Conservation (phyloP, 208 protist genomes). For the Trypanosoma boissoni region DNA sequence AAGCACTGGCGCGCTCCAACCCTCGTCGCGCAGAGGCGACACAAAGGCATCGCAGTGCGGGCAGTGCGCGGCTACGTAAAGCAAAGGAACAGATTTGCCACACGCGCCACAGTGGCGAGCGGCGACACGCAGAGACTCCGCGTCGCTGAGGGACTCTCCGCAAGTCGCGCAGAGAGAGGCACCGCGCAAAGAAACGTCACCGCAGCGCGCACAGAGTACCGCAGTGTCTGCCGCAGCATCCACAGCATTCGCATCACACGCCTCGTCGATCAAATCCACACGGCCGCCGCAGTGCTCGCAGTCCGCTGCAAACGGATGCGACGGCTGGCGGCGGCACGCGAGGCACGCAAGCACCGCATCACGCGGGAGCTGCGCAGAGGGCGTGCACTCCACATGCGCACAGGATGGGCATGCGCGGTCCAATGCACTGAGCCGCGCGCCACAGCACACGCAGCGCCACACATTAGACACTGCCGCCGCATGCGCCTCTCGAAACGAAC, state of each 20-base stretch:
- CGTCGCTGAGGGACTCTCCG: constrained; percentile 2
- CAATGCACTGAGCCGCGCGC: constrained; percentile 61
- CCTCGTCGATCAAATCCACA: not conserved
- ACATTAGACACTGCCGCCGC: constrained; percentile 35
- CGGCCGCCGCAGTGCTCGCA: constrained; percentile 20
- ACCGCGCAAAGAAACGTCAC: not conserved
- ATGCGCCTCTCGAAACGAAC: constrained; percentile 44
- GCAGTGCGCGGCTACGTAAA: constrained; percentile 22
- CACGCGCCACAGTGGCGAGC: constrained; percentile 21
- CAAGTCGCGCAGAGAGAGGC: constrained; percentile 4
- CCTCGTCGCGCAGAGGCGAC: constrained; percentile 22
- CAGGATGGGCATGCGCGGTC: constrained; percentile 74
- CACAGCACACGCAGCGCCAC: constrained; percentile 74
- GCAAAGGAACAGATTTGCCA: constrained; percentile 4
- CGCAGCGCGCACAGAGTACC: constrained; percentile 16
- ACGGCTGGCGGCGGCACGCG: constrained; percentile 29
- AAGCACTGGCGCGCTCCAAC: constrained; percentile 26
- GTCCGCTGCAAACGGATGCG: constrained; percentile 40
- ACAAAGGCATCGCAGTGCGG: constrained; percentile 18
- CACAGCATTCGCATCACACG: not conserved
- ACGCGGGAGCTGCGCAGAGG: constrained; percentile 30
- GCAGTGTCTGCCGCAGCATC: not conserved
- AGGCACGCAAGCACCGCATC: constrained; percentile 27
- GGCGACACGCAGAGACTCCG: constrained; percentile 14
- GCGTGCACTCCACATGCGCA: constrained; percentile 79